Base-by-base conservation (phyloP, 768 basidiomycete species). In the Zangia roseola region DNA sequence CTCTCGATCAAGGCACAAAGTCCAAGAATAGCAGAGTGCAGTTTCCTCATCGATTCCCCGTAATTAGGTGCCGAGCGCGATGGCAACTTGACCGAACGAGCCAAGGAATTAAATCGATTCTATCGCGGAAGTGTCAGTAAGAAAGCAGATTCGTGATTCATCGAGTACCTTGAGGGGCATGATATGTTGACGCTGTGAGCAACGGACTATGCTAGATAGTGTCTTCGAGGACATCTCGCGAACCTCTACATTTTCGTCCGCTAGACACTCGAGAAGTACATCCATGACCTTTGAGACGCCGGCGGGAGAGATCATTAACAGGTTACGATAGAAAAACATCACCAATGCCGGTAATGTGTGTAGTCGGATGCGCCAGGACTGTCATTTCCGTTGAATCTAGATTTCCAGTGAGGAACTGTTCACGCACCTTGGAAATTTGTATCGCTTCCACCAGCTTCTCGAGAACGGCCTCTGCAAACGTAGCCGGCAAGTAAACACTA, bases 1-100 rank as follows among this genome's bases (percentile, higher is more conserved):
- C 93, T 94, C 59, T 94, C 91, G 28, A 98, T 82, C 26, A 98
- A 73, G 6, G 95, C 91, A 55, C 91, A 91, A 37, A 94, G 84
- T n/a, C 95, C 95, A 40, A 98, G 76, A 49, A 98, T 88, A 2
- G 93, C 93, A 25, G 90, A 90, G 64, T 97, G 93, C 47, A 94
- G 74, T 40, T 78, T 76, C 39, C 84, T 80, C 56, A 94, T 64
- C 12, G 82, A 76, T 46, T 84, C 82, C n/a, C 84, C 78, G 60
- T 94, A 94, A 14, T 71, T 63, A 33, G 86, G 77, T 53, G 90
- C 83, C 37, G 80, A 76, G 55, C 92, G 77, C 45, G 75, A 68
- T 19, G 92, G 91, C 38, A 95, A 70, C 45, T 72, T 76, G 16
- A 80, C 78, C 49, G 79, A 76, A 42, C 77, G 75, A 48, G 83